Evolutionary conservation across 1,284 basidiomycete genomes (phyloP).

Genomic region (Ustilago esculenta): DNA sequence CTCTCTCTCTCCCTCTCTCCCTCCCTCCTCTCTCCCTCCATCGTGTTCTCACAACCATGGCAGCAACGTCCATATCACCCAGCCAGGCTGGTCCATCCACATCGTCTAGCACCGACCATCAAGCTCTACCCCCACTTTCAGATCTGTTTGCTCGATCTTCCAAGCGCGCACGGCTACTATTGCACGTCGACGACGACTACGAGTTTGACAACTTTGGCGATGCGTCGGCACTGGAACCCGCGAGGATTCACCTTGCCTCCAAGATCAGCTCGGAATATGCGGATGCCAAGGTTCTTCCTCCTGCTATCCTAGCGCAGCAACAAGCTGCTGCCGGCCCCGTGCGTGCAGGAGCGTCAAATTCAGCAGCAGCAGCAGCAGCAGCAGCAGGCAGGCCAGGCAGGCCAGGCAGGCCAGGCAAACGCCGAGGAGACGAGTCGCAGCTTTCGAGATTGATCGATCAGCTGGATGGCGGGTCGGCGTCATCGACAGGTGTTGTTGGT

Average conservation of each 20-base stretch:
- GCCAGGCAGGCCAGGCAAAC: slow-evolving; percentile 8
- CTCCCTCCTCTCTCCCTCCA: not conserved
- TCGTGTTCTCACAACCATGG: slow-evolving; percentile 1
- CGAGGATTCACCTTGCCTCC: slow-evolving; percentile 71
- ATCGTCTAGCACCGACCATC: slow-evolving; percentile 9
- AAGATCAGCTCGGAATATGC: slow-evolving; percentile 86
- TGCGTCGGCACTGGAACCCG: slow-evolving; percentile 15
- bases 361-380: slow-evolving; percentile 7
- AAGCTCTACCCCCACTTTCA: slow-evolving; percentile 34
- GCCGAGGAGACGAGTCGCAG: slow-evolving; percentile 27
- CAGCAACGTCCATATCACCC: slow-evolving; percentile 9
- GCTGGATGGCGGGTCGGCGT: slow-evolving; percentile 29
- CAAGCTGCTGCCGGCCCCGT: slow-evolving; percentile 76
- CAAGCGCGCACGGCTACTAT: slow-evolving; percentile 40
- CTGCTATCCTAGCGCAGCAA: slow-evolving; percentile 82
- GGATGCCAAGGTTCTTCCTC: slow-evolving; percentile 84
- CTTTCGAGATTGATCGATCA: slow-evolving; percentile 32
- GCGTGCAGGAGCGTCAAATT: slow-evolving; percentile 25
- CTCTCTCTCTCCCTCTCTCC: not conserved
- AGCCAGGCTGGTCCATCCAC: slow-evolving; percentile 19
- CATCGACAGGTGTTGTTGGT: slow-evolving; percentile 9
- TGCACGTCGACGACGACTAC: slow-evolving; percentile 37
- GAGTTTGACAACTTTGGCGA: slow-evolving; percentile 47
- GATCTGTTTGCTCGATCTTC: slow-evolving; percentile 44
- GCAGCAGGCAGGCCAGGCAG: too few species aligned